These are phyloP conservation scores for Camelina neglecta DNA, from an alignment of 345 rosid genomes.

Conservation along the genomic window DNA sequence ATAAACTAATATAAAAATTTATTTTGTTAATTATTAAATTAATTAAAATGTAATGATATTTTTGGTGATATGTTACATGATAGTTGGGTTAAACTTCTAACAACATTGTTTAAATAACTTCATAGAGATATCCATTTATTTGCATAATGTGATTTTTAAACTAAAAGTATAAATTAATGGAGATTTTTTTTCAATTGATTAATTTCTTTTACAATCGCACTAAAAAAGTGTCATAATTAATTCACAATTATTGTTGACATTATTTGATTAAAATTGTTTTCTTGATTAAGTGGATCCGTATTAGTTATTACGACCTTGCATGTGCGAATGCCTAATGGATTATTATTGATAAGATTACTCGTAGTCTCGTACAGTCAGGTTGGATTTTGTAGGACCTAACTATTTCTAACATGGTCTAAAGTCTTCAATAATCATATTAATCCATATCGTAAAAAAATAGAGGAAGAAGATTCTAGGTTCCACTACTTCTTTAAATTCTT, in stretches of 20 bases:
- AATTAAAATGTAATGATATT: too few relatives aligned
- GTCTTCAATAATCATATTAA: slow-evolving; percentile 9
- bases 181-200: too few relatives aligned
- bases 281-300: slow-evolving; percentile 11
- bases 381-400: background rate
- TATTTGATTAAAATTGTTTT: background rate
- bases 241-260: background rate
- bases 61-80: too few relatives aligned
- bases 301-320: background rate
- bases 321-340: background rate
- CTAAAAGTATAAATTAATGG: too few relatives aligned
- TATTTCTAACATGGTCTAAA: background rate
- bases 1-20: too few relatives aligned
- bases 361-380: background rate
- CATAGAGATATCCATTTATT: too few relatives aligned
- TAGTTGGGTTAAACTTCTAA: too few relatives aligned
- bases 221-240: background rate
- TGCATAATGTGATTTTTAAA: too few relatives aligned
- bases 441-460: too few relatives aligned
- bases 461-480: background rate
- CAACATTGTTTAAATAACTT: too few relatives aligned
- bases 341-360: slow-evolving; percentile 1
- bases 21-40: too few relatives aligned
- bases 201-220: too few relatives aligned
- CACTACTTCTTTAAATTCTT: background rate